Evolutionary conservation across 805 yeast species (phyloP).

Genomic region (Cyberlindnera mycetangii): DNA sequence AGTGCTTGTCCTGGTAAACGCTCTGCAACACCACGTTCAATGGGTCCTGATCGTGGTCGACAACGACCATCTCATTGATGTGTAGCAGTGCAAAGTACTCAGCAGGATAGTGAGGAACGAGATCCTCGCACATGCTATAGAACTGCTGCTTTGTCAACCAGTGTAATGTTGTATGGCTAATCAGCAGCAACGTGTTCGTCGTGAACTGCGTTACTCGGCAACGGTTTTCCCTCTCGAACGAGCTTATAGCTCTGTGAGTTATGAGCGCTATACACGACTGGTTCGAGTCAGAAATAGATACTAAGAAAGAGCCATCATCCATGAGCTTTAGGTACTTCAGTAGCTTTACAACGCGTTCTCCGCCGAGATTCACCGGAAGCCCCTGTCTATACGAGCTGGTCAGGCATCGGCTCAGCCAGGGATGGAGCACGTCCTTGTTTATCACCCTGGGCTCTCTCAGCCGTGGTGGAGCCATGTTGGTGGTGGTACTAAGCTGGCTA

Average conservation of each 20-base stretch:
- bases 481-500: too few relatives aligned
- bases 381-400: not conserved
- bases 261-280: constrained; percentile 7
- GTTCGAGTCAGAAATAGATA: constrained; percentile 13
- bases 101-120: not conserved
- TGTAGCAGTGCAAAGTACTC: constrained; percentile 7
- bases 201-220: constrained; percentile 17
- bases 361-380: not conserved
- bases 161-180: constrained; percentile 2
- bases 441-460: constrained; percentile 5
- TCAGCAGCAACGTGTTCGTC: constrained; percentile 7
- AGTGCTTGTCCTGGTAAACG: constrained; percentile 7
- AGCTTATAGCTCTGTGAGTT: constrained; percentile 1
- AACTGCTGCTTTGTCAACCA: constrained; percentile 11
- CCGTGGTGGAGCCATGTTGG: not conserved
- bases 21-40: constrained; percentile 7
- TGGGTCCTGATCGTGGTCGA: constrained; percentile 13
- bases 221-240: constrained; percentile 12
- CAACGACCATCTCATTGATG: constrained; percentile 10
- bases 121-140: not conserved
- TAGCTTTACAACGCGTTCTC: constrained; percentile 3
- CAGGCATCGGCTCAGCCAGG: not conserved
- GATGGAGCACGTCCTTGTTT: constrained; percentile 4
- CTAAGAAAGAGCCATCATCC: constrained; percentile 8
- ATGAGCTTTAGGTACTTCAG: constrained; percentile 7